Conservation (phyloP, 2,329 filamentous ascomycete species). For the Bipolaris oryzae region DNA sequence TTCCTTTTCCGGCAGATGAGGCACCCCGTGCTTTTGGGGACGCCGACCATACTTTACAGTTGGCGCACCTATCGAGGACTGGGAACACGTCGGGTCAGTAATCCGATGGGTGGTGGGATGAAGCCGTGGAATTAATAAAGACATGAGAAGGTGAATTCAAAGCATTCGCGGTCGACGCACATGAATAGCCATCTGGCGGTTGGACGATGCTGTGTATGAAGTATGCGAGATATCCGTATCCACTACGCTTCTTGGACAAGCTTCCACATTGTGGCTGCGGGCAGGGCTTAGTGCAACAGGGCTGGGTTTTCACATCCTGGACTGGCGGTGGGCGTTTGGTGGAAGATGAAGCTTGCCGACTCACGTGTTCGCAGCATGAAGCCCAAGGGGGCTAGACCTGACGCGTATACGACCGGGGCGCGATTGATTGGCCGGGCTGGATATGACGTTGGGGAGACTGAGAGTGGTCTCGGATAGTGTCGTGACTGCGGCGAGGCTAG, state of each 20-base stretch:
- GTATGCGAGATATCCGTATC: slow-evolving; percentile 13
- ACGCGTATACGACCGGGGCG: background rate
- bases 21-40: slow-evolving; percentile 45
- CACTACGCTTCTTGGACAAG: slow-evolving; percentile 13
- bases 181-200: slow-evolving; percentile 7
- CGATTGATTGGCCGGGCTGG: slow-evolving; percentile 4
- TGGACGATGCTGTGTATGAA: slow-evolving; percentile 17
- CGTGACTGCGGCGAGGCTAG: background rate
- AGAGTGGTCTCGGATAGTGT: background rate
- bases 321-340: slow-evolving; percentile 20
- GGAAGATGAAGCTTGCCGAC: slow-evolving; percentile 8
- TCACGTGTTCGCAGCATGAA: slow-evolving; percentile 34
- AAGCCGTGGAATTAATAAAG: background rate
- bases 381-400: slow-evolving; percentile 20
- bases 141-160: slow-evolving; percentile 1
- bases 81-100: slow-evolving; percentile 1
- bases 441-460: slow-evolving; percentile 4
- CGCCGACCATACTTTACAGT: slow-evolving; percentile 36
- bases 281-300: slow-evolving; percentile 19
- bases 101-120: background rate
- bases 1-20: slow-evolving; percentile 42
- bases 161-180: slow-evolving; percentile 6
- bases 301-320: slow-evolving; percentile 12
- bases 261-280: slow-evolving; percentile 14
- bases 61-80: background rate